These are phyloP conservation scores for Candida silvicultrix DNA, from an alignment of 805 yeast genomes.

Conservation along the genomic window DNA sequence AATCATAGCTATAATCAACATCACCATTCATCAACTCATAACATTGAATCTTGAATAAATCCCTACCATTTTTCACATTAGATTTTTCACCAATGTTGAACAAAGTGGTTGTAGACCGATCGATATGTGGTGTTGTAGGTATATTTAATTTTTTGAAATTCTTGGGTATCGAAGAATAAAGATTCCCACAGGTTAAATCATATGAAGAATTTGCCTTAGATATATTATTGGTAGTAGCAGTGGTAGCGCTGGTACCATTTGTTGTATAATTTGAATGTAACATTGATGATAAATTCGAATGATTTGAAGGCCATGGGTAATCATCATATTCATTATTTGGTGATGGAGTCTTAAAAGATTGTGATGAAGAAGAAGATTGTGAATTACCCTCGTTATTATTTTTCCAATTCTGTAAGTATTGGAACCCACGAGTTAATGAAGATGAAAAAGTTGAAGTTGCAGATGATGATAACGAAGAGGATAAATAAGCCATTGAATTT, in stretches of 20 bases:
- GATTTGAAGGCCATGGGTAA: slow-evolving; percentile 28
- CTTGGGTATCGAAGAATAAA: slow-evolving; percentile 11
- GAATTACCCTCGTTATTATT: slow-evolving; percentile 11
- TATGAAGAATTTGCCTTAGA: slow-evolving; percentile 3
- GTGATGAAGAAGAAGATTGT: slow-evolving; percentile 10
- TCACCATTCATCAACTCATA: slow-evolving; percentile 10
- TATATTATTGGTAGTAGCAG: slow-evolving; percentile 1
- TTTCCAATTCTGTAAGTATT: slow-evolving; percentile 19
- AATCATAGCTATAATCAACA: background rate
- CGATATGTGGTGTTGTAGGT: slow-evolving; percentile 21
- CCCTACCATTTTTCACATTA: background rate
- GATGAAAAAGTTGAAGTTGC: slow-evolving; percentile 28
- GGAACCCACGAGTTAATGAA: slow-evolving; percentile 22
- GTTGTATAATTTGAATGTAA: slow-evolving; percentile 18
- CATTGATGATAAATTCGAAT: slow-evolving; percentile 4
- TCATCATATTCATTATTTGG: slow-evolving; percentile 33
- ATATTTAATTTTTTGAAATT: slow-evolving; percentile 22
- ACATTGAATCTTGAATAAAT: slow-evolving; percentile 1
- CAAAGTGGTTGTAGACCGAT: slow-evolving; percentile 12
- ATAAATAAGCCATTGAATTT: slow-evolving; percentile 30
- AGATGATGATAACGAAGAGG: slow-evolving; percentile 31
- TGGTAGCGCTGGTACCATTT: background rate
- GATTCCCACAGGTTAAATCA: slow-evolving; percentile 7
- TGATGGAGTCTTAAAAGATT: slow-evolving; percentile 25
- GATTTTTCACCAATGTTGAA: slow-evolving; percentile 5